These are phyloP conservation scores for Stipa capillata DNA, from an alignment of 176 grass and related monocot genomes.

Conservation along the genomic window DNA sequence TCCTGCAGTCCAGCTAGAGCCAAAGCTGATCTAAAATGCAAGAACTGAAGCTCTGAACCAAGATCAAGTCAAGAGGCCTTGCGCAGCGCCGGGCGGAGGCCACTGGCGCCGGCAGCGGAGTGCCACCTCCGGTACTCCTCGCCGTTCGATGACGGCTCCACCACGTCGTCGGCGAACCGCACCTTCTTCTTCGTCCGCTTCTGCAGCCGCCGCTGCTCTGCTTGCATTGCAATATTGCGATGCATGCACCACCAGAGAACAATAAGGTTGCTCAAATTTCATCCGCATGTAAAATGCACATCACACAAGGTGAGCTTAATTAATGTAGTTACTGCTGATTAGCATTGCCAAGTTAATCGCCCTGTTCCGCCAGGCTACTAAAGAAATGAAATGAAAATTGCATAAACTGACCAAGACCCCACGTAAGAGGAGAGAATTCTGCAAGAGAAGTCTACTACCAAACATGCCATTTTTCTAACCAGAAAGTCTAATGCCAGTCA, in stretches of 20 bases:
- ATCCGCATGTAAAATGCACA: neutral
- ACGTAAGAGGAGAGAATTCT: no score
- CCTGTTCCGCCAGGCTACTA: neutral
- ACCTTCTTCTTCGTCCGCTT: slow-evolving; percentile 45
- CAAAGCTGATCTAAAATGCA: neutral
- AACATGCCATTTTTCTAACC: no score
- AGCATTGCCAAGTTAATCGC: neutral
- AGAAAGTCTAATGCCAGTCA: no score
- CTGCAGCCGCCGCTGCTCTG: neutral
- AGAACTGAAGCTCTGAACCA: no score
- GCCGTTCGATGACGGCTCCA: slow-evolving; percentile 38
- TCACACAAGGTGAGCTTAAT: no score
- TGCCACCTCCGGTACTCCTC: slow-evolving; percentile 33
- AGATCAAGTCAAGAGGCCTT: neutral
- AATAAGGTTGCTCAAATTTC: neutral
- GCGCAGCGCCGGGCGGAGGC: neutral
- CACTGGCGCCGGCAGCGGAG: neutral
- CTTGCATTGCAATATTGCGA: neutral
- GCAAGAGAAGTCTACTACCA: no score
- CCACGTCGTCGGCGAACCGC: slow-evolving; percentile 57
- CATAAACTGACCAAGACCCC: no score
- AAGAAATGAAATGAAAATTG: no score
- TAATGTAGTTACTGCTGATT: neutral
- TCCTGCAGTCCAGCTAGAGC: neutral
- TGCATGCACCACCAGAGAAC: neutral